Evolutionary conservation across 208 protist genomes (phyloP).

Genomic region (Leishmania gerbilli): DNA sequence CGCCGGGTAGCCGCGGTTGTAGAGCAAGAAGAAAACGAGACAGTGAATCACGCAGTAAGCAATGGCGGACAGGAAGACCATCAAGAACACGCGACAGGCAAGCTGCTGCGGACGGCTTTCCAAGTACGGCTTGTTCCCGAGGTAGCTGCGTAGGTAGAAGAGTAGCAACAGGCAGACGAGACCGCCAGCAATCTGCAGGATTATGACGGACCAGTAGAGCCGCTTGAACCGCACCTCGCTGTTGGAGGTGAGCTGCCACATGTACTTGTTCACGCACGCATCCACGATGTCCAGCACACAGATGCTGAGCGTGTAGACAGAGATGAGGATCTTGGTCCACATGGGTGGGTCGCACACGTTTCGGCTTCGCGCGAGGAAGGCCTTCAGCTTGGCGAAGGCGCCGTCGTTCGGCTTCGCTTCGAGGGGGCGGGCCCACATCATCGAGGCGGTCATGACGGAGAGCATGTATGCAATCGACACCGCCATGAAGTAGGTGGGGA

Average conservation of each 20-base stretch:
- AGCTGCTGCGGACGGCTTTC: constrained; percentile 86
- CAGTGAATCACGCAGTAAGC: constrained; percentile 60
- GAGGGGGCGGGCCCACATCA: constrained; percentile 44
- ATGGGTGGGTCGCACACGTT: constrained; percentile 76
- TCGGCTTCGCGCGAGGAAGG: constrained; percentile 38
- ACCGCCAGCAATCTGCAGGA: constrained; percentile 47
- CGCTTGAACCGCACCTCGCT: constrained; percentile 1
- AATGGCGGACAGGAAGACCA: constrained; percentile 55
- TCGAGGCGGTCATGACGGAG: constrained; percentile 83
- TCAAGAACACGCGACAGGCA: constrained; percentile 77
- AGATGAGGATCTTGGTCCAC: constrained; percentile 71
- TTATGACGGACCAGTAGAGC: constrained; percentile 39
- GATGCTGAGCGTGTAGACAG: constrained; percentile 50
- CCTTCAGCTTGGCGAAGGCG: constrained; percentile 7
- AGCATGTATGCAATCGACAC: constrained; percentile 79
- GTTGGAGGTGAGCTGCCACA: constrained; percentile 26
- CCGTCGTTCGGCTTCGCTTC: background rate
- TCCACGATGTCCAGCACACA: constrained; percentile 60
- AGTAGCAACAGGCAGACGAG: constrained; percentile 63
- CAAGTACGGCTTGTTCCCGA: constrained; percentile 84
- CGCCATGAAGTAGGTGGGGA: constrained; percentile 79
- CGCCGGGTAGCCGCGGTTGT: constrained; percentile 34
- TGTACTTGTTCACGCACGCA: constrained; percentile 20
- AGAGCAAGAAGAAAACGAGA: constrained; percentile 52
- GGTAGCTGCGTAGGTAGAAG: constrained; percentile 60